phyloP scores from a whole-genome alignment of 2,329 filamentous ascomycete genomes.

The Phaeosphaeria sp. region DNA sequence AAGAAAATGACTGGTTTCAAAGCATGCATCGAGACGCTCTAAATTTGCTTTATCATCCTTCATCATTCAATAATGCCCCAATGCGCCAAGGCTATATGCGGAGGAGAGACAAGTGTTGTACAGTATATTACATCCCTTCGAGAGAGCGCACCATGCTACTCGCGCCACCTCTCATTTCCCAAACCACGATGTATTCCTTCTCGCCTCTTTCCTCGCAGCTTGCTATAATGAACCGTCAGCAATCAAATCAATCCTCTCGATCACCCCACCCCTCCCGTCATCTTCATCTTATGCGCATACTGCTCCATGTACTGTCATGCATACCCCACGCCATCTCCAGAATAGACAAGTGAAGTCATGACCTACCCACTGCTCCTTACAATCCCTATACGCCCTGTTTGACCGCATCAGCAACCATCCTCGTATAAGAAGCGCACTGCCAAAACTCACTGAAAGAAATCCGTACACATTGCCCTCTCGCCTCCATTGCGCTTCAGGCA shows the following conservation, averaged over 20 bases:
- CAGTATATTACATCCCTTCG: neutral
- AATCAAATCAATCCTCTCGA: neutral
- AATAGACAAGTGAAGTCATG: neutral
- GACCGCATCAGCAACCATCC: neutral
- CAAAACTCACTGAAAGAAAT: conserved; percentile 84
- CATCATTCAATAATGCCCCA: neutral
- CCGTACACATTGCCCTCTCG: conserved; percentile 86
- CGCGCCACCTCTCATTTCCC: conserved; percentile 9
- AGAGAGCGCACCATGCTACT: no score
- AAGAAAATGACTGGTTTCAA: no score
- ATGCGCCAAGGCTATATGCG: neutral
- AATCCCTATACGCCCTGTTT: conserved; percentile 84
- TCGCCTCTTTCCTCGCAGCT: conserved; percentile 31
- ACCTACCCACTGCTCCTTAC: conserved; percentile 92
- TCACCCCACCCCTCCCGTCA: neutral
- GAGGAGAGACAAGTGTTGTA: neutral
- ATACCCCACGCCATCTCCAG: no score
- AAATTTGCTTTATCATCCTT: no score
- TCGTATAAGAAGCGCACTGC: neutral
- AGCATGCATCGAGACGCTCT: no score
- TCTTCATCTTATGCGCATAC: neutral
- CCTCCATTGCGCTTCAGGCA: conserved; percentile 89
- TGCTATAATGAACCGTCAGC: conserved; percentile 19
- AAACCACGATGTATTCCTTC: conserved; percentile 30
- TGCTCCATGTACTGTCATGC: no score